Evolutionary conservation across 2,329 filamentous ascomycete genomes (phyloP).

Genomic region (Colletotrichum salicis): DNA sequence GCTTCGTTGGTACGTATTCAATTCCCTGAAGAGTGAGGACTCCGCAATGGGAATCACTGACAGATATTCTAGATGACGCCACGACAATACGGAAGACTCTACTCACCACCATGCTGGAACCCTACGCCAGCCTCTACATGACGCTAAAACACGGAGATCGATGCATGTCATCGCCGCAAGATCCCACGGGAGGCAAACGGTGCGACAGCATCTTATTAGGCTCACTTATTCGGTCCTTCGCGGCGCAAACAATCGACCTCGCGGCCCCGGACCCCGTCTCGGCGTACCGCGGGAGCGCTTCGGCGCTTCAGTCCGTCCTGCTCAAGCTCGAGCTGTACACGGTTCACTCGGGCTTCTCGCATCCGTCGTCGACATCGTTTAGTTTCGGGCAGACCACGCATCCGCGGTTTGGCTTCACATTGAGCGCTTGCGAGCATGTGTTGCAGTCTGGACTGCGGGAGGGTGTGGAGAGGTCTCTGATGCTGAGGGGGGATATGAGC

Average conservation of each 20-base stretch:
- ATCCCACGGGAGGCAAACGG: background rate
- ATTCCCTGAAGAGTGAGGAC: background rate
- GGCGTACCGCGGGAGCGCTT: slow-evolving; percentile 18
- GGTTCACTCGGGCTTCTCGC: slow-evolving; percentile 3
- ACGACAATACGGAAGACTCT: slow-evolving; percentile 1
- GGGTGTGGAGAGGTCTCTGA: background rate
- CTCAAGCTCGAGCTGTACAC: slow-evolving; percentile 24
- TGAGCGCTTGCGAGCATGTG: slow-evolving; percentile 13
- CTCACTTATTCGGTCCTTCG: slow-evolving; percentile 25
- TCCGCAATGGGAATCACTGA: background rate
- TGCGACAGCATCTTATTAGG: slow-evolving; percentile 32
- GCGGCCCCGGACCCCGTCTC: background rate
- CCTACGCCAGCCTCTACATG: slow-evolving; percentile 14
- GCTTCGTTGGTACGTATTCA: background rate
- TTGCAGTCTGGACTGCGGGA: background rate
- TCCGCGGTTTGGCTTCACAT: background rate
- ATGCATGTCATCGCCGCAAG: slow-evolving; percentile 16
- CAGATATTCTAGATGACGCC: background rate
- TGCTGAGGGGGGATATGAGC: background rate
- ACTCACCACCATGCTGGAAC: slow-evolving; percentile 6
- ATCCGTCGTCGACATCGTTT: background rate
- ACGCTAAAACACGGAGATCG: slow-evolving; percentile 1
- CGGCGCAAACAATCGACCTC: slow-evolving; percentile 6
- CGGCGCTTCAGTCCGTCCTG: slow-evolving; percentile 12
- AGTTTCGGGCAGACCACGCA: background rate